Base-by-base conservation (phyloP, 108 stramenopile species). In the Pseudonitzschia multiseries region DNA sequence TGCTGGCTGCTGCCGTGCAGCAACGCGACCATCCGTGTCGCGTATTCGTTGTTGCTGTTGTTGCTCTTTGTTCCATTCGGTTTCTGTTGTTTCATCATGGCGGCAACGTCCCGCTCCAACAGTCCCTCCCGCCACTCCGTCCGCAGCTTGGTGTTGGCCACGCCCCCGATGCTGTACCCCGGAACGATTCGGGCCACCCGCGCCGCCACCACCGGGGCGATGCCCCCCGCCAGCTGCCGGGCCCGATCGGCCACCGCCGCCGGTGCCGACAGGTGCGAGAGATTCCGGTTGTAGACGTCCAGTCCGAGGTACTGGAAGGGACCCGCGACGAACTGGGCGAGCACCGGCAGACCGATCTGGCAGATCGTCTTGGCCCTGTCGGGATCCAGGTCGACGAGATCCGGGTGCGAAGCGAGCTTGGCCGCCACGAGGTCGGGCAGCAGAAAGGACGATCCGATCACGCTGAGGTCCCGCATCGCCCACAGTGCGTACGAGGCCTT, bases 111-210 rank as follows among this genome's bases (percentile, higher is more conserved):
- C 9, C 63, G 62, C 36, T 70, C 42, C 17, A 77, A 4, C 21
- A 77, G 43, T n/a, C 43, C 43, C 53, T 77, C 53, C 31, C 77
- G 54, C 77, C 77, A 78, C 2, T 26, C 50, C 32, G 61, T 70
- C 32, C 77, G 53, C 1, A 72, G 46, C 26, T 68, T 59, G 15
- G 77, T 79, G 52, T 88, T 88, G 8, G 69, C 64, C 1, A 88
- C 83, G 8, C 87, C 87, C 57, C 77, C 87, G 32, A 85, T 67
- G 20, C 87, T 80, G 66, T 88, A 88, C 17, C 81, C 84, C 12
- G 87, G 87, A 36, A 79, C 76, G 33, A 88, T 85, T 0, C 87
- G 78, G 15, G 75, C 74, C 21, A 85, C 79, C 26, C 84, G 67
- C 10, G 81, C 83, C 4, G 54, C 62, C 13, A 83, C 46, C 22